Evolutionary conservation across 2,329 filamentous ascomycete genomes (phyloP), one percentile per base, ranked within the genome.

Genomic region (Hypomyces rosellus): DNA sequence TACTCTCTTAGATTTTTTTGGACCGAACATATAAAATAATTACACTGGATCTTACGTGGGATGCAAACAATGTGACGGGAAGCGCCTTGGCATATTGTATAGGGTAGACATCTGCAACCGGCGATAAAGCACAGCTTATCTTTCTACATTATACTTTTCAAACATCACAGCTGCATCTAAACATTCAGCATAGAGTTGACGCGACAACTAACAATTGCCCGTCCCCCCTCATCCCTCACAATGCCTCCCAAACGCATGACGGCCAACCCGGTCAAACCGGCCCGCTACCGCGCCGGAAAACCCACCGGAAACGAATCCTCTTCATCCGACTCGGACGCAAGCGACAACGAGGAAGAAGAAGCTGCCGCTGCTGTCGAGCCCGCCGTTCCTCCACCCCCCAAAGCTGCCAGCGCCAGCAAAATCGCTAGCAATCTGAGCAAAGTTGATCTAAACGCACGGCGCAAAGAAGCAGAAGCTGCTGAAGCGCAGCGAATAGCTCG

Each of bases 171-270:
- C 7, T 39, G n/a, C 37, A 39, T 39, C 37, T 11, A 30, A 39
- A 16, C 37, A n/a, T n/a, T 18, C 7, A 39, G 16, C 14, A n/a
- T 22, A 4, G 9, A 43, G 13, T 40, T 45, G 25, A n/a, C 25
- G 48, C 16, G 15, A 34, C 15, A 20, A n/a, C 13, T 14, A n/a
- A 15, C 16, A 18, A 16, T 34, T 41, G n/a, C 20, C 25, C 15
- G 7, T 14, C 13, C 9, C 38, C 37, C 37, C 8, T 39, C 37
- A 15, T 39, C 25, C 15, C 36, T 36, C 36, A 50, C 47, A 52
- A 81, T 80, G 78, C 84, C 87, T 54, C 82, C 85, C 12, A 90
- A 88, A 67, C 87, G 88, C 63, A 96, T 97, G 88, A 97, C 92
- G 55, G 90, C 91, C 55, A 96, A 96, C 64, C 90, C 89, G 3